These are phyloP conservation scores for Trichophyton simii DNA, from an alignment of 2,329 filamentous ascomycete genomes.

Conservation along the genomic window DNA sequence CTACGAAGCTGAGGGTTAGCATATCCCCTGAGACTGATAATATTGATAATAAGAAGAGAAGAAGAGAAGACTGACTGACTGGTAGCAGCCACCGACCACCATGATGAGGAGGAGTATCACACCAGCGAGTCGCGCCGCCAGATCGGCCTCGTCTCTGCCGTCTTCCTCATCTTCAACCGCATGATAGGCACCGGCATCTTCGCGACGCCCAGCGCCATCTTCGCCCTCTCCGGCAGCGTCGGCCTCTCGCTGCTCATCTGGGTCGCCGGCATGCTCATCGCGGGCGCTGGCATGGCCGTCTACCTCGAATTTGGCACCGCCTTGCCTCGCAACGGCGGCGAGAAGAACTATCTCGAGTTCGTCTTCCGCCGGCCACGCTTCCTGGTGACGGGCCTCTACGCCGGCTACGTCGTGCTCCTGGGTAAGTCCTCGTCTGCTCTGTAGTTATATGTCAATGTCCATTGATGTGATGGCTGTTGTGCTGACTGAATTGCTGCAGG, in stretches of 20 bases:
- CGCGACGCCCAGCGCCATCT: slow-evolving; percentile 53
- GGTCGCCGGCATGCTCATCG: slow-evolving; percentile 48
- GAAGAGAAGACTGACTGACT: neutral
- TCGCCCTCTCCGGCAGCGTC: slow-evolving; percentile 51
- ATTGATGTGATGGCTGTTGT: no score
- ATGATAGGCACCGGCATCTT: slow-evolving; percentile 60
- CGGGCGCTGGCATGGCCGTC: slow-evolving; percentile 48
- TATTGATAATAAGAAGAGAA: neutral
- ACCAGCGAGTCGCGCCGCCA: slow-evolving; percentile 12
- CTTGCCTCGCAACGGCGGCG: slow-evolving; percentile 53
- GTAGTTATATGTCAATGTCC: no score
- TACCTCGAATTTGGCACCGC: slow-evolving; percentile 55
- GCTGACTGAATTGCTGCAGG: slow-evolving; percentile 4
- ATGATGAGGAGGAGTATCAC: slow-evolving; percentile 10
- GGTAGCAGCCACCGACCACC: neutral
- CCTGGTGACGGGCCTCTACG: slow-evolving; percentile 50
- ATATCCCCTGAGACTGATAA: no score
- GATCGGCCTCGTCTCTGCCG: slow-evolving; percentile 16
- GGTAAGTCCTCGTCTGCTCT: slow-evolving; percentile 23
- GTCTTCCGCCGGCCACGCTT: slow-evolving; percentile 50
- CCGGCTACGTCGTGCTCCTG: slow-evolving; percentile 33
- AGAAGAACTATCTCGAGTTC: slow-evolving; percentile 58
- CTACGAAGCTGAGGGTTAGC: neutral
- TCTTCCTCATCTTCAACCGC: slow-evolving; percentile 34
- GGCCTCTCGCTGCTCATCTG: slow-evolving; percentile 51